phyloP scores from a whole-genome alignment of 1,284 basidiomycete genomes.

The Fistulinella cinereoalba region DNA sequence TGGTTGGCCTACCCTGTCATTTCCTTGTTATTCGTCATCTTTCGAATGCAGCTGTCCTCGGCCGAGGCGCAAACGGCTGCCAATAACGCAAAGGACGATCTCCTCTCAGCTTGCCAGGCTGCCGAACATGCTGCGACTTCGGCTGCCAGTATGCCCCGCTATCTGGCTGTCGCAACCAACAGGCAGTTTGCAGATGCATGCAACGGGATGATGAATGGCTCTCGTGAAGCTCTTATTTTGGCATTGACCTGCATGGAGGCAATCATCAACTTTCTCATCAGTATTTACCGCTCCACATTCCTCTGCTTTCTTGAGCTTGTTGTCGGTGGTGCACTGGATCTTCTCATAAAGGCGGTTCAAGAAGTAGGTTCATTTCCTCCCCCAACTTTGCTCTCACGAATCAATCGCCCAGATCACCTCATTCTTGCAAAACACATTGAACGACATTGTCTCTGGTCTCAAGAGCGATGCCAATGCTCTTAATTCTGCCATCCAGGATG shows the following conservation, averaged over 20 bases:
- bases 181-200: constrained; percentile 73
- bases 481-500: constrained; percentile 66
- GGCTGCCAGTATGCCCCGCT: constrained; percentile 83
- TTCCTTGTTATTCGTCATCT: constrained; percentile 83
- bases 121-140: constrained; percentile 81
- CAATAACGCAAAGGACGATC: constrained; percentile 63
- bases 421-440: constrained; percentile 61
- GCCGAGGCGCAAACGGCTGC: constrained; percentile 66
- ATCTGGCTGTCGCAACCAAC: constrained; percentile 83
- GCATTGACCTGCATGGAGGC: constrained; percentile 80
- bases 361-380: constrained; percentile 50
- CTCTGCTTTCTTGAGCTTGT: constrained; percentile 91
- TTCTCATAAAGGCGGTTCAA: constrained; percentile 80
- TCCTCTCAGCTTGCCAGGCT: constrained; percentile 78
- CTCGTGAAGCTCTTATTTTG: constrained; percentile 70
- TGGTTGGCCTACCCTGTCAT: constrained; percentile 84
- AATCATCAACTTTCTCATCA: constrained; percentile 88
- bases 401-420: constrained; percentile 67
- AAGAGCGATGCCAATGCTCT: constrained; percentile 67
- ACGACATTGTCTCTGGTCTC: constrained; percentile 60
- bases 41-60: constrained; percentile 74
- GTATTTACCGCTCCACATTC: constrained; percentile 88
- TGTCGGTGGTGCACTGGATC: constrained; percentile 75
- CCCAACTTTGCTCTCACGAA: constrained; percentile 7
- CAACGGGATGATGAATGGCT: constrained; percentile 75